These are phyloP conservation scores for Nicotiana attenuata DNA, from an alignment of 257 asterid genomes.

Conservation along the genomic window DNA sequence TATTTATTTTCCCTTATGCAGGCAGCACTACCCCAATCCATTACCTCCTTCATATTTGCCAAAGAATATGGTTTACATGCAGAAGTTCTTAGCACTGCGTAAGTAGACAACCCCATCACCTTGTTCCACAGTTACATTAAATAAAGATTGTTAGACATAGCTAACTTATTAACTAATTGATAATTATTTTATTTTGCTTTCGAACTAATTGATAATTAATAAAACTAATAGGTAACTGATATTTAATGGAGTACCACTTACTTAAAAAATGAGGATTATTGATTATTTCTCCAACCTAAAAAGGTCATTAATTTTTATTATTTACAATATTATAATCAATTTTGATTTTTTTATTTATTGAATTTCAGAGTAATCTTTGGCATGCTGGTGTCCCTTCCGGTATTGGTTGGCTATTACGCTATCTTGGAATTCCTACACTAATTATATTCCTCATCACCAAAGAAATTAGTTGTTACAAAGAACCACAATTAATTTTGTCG, in stretches of 20 bases:
- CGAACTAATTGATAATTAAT: not conserved
- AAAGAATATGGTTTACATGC: slow-evolving; percentile 66
- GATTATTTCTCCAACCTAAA: too few relatives aligned
- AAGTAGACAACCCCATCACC: not conserved
- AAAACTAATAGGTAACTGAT: not conserved
- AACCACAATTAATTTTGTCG: too few relatives aligned
- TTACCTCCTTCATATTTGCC: slow-evolving; percentile 60
- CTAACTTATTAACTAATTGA: too few relatives aligned
- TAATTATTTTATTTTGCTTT: too few relatives aligned
- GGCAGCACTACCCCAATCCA: slow-evolving; percentile 69
- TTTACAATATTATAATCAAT: not conserved
- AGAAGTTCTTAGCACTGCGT: slow-evolving; percentile 64
- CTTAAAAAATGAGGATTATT: not conserved
- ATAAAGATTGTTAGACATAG: too few relatives aligned
- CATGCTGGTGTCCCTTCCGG: slow-evolving; percentile 52
- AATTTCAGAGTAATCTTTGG: slow-evolving; percentile 61
- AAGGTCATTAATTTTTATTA: not conserved
- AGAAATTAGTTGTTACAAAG: too few relatives aligned
- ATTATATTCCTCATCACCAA: not conserved
- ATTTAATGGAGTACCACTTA: not conserved
- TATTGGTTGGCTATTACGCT: slow-evolving; percentile 50
- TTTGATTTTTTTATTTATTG: not conserved
- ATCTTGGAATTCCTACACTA: slow-evolving; percentile 37
- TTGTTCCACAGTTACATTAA: not conserved
- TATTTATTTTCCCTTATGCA: slow-evolving; percentile 15